Percentiles rank a stretch among this genome's conserved stretches.
Evolutionary conservation across 2,329 filamentous ascomycete species (phyloP).

Genomic region (Onygenales sp.): DNA sequence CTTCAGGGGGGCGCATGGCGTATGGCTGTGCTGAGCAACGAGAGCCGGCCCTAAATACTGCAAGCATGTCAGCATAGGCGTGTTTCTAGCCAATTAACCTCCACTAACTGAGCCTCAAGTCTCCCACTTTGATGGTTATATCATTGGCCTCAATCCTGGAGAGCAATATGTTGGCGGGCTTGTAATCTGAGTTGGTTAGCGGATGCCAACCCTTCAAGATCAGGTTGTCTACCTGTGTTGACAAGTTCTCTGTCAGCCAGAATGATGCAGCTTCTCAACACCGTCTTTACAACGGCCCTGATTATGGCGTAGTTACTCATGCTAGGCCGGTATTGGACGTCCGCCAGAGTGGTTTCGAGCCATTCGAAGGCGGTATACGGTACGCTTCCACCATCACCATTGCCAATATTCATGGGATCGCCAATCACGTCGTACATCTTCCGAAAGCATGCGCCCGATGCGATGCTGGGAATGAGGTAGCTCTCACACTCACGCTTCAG

Average conservation of each 20-base stretch:
- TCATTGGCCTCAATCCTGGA: slow-evolving; percentile 4
- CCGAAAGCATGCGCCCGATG: slow-evolving; percentile 5
- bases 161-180: slow-evolving; percentile 7
- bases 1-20: slow-evolving; percentile 8
- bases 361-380: slow-evolving; percentile 5
- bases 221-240: slow-evolving; percentile 8
- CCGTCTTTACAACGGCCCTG: slow-evolving; percentile 1
- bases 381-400: slow-evolving; percentile 1
- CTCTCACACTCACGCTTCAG: slow-evolving; percentile 5
- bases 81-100: slow-evolving; percentile 1
- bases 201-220: slow-evolving; percentile 5
- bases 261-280: slow-evolving; percentile 7
- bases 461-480: slow-evolving; percentile 3
- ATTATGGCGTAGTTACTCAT: slow-evolving; percentile 5
- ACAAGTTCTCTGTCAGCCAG: slow-evolving; percentile 2
- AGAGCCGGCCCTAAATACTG: slow-evolving; percentile 3
- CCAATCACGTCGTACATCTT: slow-evolving; percentile 7
- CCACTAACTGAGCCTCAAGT: slow-evolving; percentile 7
- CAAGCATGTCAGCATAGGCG: slow-evolving; percentile 2
- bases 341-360: slow-evolving; percentile 7
- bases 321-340: slow-evolving; percentile 7
- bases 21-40: slow-evolving; percentile 5
- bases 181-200: slow-evolving; percentile 7
- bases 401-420: background rate
- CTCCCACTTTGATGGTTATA: slow-evolving; percentile 8